Conservation (phyloP, 2,329 filamentous ascomycete genomes). For the Ceratocystis papillata region DNA sequence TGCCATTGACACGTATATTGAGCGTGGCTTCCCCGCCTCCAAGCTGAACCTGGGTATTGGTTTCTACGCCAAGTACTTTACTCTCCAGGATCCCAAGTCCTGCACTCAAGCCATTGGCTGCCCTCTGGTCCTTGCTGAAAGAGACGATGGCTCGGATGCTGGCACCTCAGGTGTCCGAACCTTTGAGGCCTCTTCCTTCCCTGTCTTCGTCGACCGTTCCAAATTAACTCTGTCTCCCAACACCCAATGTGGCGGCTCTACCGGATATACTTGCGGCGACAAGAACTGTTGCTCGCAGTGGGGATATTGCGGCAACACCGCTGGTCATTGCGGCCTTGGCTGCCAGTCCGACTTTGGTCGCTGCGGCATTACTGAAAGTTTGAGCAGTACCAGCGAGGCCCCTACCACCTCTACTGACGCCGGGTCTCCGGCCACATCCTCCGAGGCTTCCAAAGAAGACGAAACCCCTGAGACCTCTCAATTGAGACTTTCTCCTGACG, state of each 20-base stretch:
- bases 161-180: background rate
- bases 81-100: constrained; percentile 35
- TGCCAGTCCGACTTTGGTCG: background rate
- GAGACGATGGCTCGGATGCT: constrained; percentile 28
- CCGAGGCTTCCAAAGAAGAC: no score
- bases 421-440: no score
- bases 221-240: background rate
- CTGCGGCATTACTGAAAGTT: background rate
- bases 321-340: background rate
- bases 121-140: constrained; percentile 43
- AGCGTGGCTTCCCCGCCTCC: no score
- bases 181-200: constrained; percentile 2
- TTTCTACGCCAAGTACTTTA: constrained; percentile 58
- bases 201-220: background rate
- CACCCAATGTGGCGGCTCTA: background rate
- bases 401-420: no score
- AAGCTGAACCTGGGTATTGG: constrained; percentile 43
- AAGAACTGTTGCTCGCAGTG: constrained; percentile 43
- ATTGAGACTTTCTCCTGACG: background rate
- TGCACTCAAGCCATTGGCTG: constrained; percentile 41
- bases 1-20: no score
- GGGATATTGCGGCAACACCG: constrained; percentile 26
- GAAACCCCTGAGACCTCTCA: no score
- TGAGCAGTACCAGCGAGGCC: no score
- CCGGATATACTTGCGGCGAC: constrained; percentile 35